These are phyloP conservation scores for Umbelopsis sp. DNA, from an alignment of 371 early-diverging fungal species.

Conservation along the genomic window DNA sequence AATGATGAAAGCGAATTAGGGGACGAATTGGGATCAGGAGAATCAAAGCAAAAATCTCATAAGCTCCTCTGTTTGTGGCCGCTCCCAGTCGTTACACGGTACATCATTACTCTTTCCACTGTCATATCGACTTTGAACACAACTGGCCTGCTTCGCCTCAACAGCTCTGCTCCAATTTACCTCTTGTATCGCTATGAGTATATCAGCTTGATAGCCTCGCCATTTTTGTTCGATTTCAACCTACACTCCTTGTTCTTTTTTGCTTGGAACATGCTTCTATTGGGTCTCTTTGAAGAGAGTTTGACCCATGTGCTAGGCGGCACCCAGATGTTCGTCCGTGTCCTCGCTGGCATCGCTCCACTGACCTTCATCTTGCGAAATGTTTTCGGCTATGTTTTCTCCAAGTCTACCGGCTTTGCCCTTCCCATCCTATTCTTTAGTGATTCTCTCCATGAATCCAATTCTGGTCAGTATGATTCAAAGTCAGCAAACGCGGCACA, in stretches of 20 bases:
- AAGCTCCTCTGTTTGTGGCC: slow-evolving; percentile 55
- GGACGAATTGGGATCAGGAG: not conserved
- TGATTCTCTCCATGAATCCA: slow-evolving; percentile 64
- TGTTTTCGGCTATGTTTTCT: slow-evolving; percentile 55
- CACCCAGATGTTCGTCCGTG: slow-evolving; percentile 41
- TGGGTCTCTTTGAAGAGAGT: slow-evolving; percentile 57
- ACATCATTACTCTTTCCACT: slow-evolving; percentile 42
- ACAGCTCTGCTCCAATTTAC: slow-evolving; percentile 51
- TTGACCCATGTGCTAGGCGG: slow-evolving; percentile 52
- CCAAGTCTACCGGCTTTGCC: slow-evolving; percentile 60
- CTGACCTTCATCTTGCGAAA: slow-evolving; percentile 43
- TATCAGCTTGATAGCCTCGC: slow-evolving; percentile 42
- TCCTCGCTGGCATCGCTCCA: slow-evolving; percentile 33
- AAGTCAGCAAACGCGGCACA: too few relatives aligned
- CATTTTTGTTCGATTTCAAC: slow-evolving; percentile 46
- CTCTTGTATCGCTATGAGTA: slow-evolving; percentile 48
- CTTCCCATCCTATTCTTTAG: slow-evolving; percentile 62
- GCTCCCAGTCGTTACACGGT: slow-evolving; percentile 51
- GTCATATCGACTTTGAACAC: slow-evolving; percentile 40
- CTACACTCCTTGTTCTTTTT: slow-evolving; percentile 37
- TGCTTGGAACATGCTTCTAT: slow-evolving; percentile 51
- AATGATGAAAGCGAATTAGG: not conserved
- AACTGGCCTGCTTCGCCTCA: slow-evolving; percentile 30
- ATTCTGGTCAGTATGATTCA: slow-evolving; percentile 46
- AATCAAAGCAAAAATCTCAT: slow-evolving; percentile 35